Base-by-base conservation (phyloP, 2,329 filamentous ascomycete genomes). In the Ascochyta rabiei region DNA sequence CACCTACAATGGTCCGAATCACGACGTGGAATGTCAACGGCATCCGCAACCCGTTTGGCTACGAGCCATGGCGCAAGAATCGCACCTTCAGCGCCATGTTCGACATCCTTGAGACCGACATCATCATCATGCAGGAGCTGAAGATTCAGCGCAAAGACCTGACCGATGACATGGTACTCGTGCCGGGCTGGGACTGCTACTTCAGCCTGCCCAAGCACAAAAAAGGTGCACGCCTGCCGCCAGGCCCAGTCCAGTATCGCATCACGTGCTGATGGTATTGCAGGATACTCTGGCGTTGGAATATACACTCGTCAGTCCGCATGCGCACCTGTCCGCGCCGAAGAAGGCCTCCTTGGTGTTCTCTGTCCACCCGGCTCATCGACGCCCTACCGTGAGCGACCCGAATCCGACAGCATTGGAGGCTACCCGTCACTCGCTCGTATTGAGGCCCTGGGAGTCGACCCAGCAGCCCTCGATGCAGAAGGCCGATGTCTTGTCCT, bases 111-210 rank as follows among this genome's bases (percentile, higher is more conserved):
- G 90, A 95, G 72, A 87, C 93, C 48, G 95, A 99, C 73, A 95
- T 99, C 60, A 86, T 98, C 16, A 83, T 97, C 54, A 92, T 98
- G 80, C 95, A 99, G 75, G 95, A 98, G 76, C 88, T 91, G 38
- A 99, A 98, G 77, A 97, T 98, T 35, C 95, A 98, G 71, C 84
- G 89, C 53, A 96, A 96, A 72, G 93, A 97, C 64, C 80, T 99
- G 1, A 84, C 82, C 35, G 95, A 98, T 81, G 95, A 98, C 66
- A 98, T 98, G 91, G 93, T 98, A 9, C 80, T 98, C 30, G 86
- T 98, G 0, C 87, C 90, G 0, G 95, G 95, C 12, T 99, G 93
- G 93, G 95, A 99, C 72, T 93, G 93, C 61, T 96, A 89, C 76
- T 97, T 97, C 77, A 97, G 92, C 72, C 80, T 99, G 21, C 95